Evolutionary conservation across 768 basidiomycete species (phyloP), one percentile per base, ranked within the genome.

Genomic region (Megacollybia marginata): DNA sequence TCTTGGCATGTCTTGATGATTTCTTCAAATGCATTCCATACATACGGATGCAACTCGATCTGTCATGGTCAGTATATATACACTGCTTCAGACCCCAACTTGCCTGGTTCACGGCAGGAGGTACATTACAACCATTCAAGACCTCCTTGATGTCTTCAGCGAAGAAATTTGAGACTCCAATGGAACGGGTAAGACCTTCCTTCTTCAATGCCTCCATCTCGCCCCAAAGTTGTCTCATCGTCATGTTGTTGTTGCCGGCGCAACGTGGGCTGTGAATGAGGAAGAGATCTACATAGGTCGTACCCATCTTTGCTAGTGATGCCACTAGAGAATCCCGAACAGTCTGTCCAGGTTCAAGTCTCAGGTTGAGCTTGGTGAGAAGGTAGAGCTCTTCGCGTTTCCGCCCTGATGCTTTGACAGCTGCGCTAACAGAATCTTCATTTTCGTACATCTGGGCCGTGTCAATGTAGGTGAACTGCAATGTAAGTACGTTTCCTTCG

Each of bases 1-100:
- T 81, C 68, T 23, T 69, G 63, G 53, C 76, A 68, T 50, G 75
- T 76, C 33, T 75, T 71, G 48, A 85, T 67, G 33, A 83, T 69
- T 3, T 73, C 73, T 53, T 79, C 73, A 36, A 74, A 74, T 16
- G 76, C 70, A 31, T 78, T 73, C 69, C 80, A 83, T 47, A 85
- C 78, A 60, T 86, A 88, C 12, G 88, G 85, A 59, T 87, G 82
- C 32, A 88, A 66, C 51, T 75, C 73, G 45, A 88, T 82, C 81
- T 87, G 23, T 28, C 6, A 3, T 28, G 4, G 23, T 28, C 23
- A 43, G 69, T 69, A 33, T 28, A 28, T 28, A 28, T 3, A 18
- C 9, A 10, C 13, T 45, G 38, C 48, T 40, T 44, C 28, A 15
- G 15, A 19, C 38, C 4, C 4, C 5, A 34, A 0, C 62, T 61